Base-by-base conservation (phyloP, 306 rosid species). In the Purshia tridentata region DNA sequence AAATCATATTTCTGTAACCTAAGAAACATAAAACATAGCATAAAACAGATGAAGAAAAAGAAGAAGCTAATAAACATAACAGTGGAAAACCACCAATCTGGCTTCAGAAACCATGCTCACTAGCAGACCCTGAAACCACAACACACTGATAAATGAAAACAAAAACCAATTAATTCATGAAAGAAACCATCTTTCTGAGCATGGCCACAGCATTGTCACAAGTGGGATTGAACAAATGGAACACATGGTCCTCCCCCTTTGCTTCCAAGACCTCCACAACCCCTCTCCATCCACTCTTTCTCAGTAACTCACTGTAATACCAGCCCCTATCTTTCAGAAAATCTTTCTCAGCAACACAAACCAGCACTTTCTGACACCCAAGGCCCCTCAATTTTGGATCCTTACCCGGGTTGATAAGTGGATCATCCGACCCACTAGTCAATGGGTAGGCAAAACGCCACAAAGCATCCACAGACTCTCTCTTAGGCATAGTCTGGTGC, bases 261-360 rank as follows among this genome's bases (percentile, higher is more conserved):
- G 59, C 16, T 37, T 68, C 29, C 18, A 9, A 9, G 0, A 80
- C 37, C 2, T 80, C 84, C 40, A 81, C 77, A 0, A 4, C 29
- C 0, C 88, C 91, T 3, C 15, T 60, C 89, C 94, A 84, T 37
- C 85, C 85, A 56, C 83, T 77, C 11, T 65, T 80, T 54, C 68
- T 77, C 81, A 86, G 9, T 0, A 72, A 72, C 39, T 88, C 86
- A 4, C 52, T 57, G 37, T 86, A 86, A 19, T n/a, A 51, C 68
- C 55, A 1, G 0, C 86, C 86, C 5, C 88, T 67, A 0, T 78
- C 84, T 18, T 23, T 64, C 66, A 86, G 6, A 22, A 23, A 47
- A 57, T 86, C 90, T 12, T 70, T 73, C 78, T 64, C 87, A 4
- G 87, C 88, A 50, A 84, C 60, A 53, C 78, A 15, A 2, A 88